Evolutionary conservation across 164 flowering plant genomes (phyloP).

Genomic region (Paratinospora sagittata): DNA sequence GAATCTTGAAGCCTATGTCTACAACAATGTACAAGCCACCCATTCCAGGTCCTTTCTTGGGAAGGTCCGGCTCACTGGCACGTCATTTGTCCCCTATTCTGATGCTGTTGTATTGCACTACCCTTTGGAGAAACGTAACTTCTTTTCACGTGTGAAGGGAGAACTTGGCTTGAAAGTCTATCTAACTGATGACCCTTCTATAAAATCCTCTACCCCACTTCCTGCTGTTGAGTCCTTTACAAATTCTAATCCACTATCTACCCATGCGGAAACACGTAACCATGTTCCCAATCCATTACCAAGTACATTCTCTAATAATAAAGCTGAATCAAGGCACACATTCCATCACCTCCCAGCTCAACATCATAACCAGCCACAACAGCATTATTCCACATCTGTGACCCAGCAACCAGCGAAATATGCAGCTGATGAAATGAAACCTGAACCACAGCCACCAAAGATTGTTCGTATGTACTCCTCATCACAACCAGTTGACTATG

Average conservation of each 20-base stretch:
- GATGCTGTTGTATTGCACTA: slow-evolving; percentile 81
- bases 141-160: slow-evolving; percentile 72
- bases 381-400: slow-evolving; percentile 18
- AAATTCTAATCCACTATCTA: slow-evolving; percentile 14
- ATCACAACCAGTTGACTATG: slow-evolving; percentile 70
- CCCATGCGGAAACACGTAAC: slow-evolving; percentile 14
- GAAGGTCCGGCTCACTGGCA: slow-evolving; percentile 58
- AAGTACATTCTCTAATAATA: slow-evolving; percentile 17
- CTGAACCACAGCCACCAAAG: slow-evolving; percentile 54
- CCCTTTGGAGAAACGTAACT: slow-evolving; percentile 69
- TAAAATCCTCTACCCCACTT: slow-evolving; percentile 48
- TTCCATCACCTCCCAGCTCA: slow-evolving; percentile 66
- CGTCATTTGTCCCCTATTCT: slow-evolving; percentile 70
- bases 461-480: slow-evolving; percentile 58
- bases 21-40: slow-evolving; percentile 37
- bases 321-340: slow-evolving; percentile 46
- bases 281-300: slow-evolving; percentile 14
- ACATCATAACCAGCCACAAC: slow-evolving; percentile 32
- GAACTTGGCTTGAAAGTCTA: slow-evolving; percentile 84
- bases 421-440: slow-evolving; percentile 47
- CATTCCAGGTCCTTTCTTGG: slow-evolving; percentile 72
- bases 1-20: slow-evolving; percentile 58
- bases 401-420: slow-evolving; percentile 32
- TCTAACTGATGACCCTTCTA: slow-evolving; percentile 56
- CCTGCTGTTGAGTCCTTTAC: slow-evolving; percentile 34